Conservation (phyloP, 192 early-diverging fungal genomes). For the Dispira simplex region DNA sequence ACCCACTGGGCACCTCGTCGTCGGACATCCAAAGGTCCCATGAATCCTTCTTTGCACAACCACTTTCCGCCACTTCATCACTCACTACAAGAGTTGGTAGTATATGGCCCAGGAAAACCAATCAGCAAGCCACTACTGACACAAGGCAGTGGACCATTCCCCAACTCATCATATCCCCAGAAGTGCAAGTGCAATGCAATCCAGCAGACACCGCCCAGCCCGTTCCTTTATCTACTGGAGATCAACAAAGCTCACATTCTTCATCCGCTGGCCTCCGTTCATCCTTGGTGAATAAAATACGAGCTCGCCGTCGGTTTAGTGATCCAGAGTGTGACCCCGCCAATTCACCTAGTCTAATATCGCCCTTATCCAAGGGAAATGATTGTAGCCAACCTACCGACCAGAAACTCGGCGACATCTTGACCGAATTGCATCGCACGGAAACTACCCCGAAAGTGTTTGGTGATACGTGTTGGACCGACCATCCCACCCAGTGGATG, state of each 20-base stretch:
- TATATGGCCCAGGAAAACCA: neutral
- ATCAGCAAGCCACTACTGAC: neutral
- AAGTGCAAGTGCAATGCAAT: no score
- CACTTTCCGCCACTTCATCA: neutral
- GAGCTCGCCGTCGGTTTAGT: no score
- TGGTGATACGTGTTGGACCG: neutral
- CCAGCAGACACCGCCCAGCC: no score
- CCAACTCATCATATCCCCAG: neutral
- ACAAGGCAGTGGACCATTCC: neutral
- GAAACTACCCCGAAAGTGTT: constrained; percentile 1
- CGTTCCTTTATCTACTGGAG: no score
- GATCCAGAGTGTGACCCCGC: no score
- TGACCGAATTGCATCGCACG: neutral
- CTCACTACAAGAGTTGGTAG: neutral
- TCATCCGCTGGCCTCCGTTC: no score
- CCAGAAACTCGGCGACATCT: no score
- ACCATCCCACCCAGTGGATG: neutral
- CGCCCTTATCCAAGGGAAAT: no score
- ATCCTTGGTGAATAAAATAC: no score
- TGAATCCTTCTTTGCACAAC: neutral
- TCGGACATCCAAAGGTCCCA: neutral
- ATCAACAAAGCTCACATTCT: no score
- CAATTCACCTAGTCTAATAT: no score
- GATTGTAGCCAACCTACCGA: no score
- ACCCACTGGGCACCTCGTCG: neutral